A percentile compares a stretch with the other conserved stretches of the same genome.
Evolutionary conservation across 306 rosid species (phyloP).

Genomic region (Benincasa hispida): DNA sequence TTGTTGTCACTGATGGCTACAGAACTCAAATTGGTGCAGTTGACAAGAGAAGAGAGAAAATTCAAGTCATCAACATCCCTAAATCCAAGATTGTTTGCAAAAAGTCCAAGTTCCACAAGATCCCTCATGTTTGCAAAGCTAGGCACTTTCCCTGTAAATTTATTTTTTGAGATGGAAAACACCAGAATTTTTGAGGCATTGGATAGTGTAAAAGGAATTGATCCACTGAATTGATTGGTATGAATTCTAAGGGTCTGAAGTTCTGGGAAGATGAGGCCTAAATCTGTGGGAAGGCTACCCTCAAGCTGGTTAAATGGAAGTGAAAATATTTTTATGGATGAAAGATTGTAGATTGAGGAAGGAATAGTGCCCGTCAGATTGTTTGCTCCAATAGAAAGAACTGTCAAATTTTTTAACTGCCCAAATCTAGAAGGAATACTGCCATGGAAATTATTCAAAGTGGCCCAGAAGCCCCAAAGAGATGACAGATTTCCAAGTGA

Average conservation of each 20-base stretch:
- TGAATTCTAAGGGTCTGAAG: not conserved
- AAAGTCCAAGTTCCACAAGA: not conserved
- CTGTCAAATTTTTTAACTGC: not conserved
- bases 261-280: constrained; percentile 10
- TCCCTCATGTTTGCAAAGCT: not conserved
- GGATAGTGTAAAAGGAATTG: constrained; percentile 10
- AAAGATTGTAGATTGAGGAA: constrained; percentile 14
- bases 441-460: constrained; percentile 6
- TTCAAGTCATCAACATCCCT: constrained; percentile 5
- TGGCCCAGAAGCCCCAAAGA: not conserved
- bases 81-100: constrained; percentile 4
- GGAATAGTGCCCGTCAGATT: constrained; percentile 13
- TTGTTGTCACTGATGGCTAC: not conserved
- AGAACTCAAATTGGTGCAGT: not conserved
- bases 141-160: constrained; percentile 14
- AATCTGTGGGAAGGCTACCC: constrained; percentile 16
- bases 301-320: not conserved
- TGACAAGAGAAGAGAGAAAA: constrained; percentile 11
- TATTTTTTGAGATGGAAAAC: not conserved
- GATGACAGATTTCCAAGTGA: constrained; percentile 17
- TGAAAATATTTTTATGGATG: not conserved
- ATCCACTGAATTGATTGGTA: constrained; percentile 7
- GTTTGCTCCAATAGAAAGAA: not conserved
- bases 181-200: constrained; percentile 1
- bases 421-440: constrained; percentile 17